These are phyloP conservation scores for Ceratobasidium sp. DNA, from an alignment of 1,284 basidiomycete genomes.

Conservation along the genomic window DNA sequence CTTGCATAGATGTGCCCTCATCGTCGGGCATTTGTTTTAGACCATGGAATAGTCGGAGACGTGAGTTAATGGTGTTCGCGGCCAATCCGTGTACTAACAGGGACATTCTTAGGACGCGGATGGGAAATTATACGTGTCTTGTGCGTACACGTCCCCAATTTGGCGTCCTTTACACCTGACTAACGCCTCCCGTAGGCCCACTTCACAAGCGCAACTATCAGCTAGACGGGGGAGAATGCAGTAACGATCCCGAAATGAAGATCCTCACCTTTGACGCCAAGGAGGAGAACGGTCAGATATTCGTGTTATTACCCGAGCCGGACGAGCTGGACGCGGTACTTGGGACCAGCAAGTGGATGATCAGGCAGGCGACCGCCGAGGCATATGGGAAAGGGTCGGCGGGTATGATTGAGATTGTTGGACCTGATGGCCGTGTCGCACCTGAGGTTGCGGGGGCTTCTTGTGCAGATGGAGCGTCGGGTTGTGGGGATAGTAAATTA, in stretches of 20 bases:
- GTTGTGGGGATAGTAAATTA: constrained; percentile 38
- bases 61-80: constrained; percentile 47
- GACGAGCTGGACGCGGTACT: constrained; percentile 74
- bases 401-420: constrained; percentile 64
- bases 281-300: constrained; percentile 64
- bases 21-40: constrained; percentile 78
- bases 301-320: constrained; percentile 69
- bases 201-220: constrained; percentile 81
- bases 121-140: constrained; percentile 64
- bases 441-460: constrained; percentile 15
- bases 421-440: constrained; percentile 51
- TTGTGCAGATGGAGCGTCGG: constrained; percentile 27
- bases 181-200: constrained; percentile 61
- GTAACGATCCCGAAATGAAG: constrained; percentile 74
- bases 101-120: constrained; percentile 58
- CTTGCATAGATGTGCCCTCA: constrained; percentile 68
- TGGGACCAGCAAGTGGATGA: constrained; percentile 76
- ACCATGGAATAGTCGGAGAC: constrained; percentile 69
- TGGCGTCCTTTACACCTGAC: not conserved
- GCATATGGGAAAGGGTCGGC: constrained; percentile 62
- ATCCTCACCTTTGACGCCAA: constrained; percentile 77
- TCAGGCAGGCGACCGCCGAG: constrained; percentile 65
- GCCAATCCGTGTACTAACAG: constrained; percentile 62
- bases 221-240: constrained; percentile 70
- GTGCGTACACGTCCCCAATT: constrained; percentile 55